Conservation (phyloP, 2,329 filamentous ascomycete species). For the Macroventuria anomochaeta region DNA sequence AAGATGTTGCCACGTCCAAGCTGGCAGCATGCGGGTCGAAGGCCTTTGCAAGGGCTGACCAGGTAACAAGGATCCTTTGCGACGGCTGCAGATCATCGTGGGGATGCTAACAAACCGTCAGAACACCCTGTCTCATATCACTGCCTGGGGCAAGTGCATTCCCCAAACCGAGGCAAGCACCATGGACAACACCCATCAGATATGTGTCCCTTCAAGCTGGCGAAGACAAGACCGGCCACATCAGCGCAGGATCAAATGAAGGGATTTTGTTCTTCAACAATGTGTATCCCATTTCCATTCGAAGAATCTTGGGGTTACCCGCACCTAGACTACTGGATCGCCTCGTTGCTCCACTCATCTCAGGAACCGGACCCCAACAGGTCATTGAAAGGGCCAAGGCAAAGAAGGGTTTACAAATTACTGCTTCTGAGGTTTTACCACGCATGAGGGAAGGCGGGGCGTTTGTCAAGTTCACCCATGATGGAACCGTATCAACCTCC, state of each 20-base stretch:
- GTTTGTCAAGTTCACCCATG: conserved; percentile 82
- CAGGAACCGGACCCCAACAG: conserved; percentile 62
- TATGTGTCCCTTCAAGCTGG: conserved; percentile 55
- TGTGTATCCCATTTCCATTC: conserved; percentile 81
- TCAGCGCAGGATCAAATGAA: conserved; percentile 76
- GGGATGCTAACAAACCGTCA: conserved; percentile 29
- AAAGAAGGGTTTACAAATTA: conserved; percentile 66
- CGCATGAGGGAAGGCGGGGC: conserved; percentile 90
- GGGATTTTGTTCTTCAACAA: conserved; percentile 91
- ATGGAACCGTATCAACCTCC: conserved; percentile 53
- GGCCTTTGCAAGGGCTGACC: conserved; percentile 26
- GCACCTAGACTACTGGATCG: conserved; percentile 59
- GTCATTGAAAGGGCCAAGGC: conserved; percentile 64
- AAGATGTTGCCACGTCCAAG: conserved; percentile 29
- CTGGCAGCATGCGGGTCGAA: conserved; percentile 28
- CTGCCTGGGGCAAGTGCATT: conserved; percentile 1
- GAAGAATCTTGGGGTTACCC: conserved; percentile 65
- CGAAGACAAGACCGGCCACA: conserved; percentile 78
- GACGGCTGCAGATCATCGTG: conserved; percentile 30
- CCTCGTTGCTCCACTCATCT: conserved; percentile 59
- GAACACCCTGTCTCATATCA: conserved; percentile 17
- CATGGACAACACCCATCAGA: conserved; percentile 24
- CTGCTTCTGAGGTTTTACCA: conserved; percentile 81
- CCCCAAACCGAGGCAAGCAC: conserved; percentile 1
- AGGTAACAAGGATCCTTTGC: conserved; percentile 34